Conservation (phyloP, 2,329 filamentous ascomycete species). For the Amauroascus verrucosus region DNA sequence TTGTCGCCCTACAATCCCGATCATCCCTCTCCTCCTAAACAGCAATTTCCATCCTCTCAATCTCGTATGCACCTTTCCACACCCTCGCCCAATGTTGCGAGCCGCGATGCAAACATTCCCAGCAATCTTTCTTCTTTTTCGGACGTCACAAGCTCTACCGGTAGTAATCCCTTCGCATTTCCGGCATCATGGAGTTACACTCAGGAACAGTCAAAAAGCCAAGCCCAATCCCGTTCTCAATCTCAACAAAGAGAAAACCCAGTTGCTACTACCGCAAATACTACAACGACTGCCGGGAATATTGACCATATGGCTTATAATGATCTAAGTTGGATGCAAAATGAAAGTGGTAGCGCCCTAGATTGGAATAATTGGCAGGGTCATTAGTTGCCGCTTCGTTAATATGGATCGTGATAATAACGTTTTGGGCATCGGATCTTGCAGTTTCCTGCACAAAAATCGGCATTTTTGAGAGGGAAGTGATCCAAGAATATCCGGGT, state of each 20-base stretch:
- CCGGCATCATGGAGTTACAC: slow-evolving; percentile 5
- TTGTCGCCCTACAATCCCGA: slow-evolving; percentile 25
- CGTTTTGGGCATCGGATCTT: no score
- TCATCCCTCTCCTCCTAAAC: slow-evolving; percentile 21
- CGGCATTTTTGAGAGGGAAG: no score
- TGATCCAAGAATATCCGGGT: no score
- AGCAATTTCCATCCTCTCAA: neutral
- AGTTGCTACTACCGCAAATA: neutral
- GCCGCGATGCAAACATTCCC: neutral
- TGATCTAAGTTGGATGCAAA: slow-evolving; percentile 6
- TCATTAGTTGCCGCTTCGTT: no score
- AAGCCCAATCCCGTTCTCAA: neutral
- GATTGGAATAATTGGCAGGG: slow-evolving; percentile 10
- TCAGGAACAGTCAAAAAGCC: neutral
- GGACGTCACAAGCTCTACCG: neutral
- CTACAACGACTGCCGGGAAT: neutral
- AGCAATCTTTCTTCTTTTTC: neutral
- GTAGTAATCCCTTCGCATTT: slow-evolving; percentile 1
- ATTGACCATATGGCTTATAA: slow-evolving; percentile 2
- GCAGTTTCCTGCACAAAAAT: neutral
- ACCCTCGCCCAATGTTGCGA: slow-evolving; percentile 8
- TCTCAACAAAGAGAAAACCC: neutral
- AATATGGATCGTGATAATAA: no score
- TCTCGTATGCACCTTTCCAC: neutral
- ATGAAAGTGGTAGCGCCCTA: neutral